Evolutionary conservation across 306 rosid genomes (phyloP), one percentile per base, ranked within the genome.

Genomic region (Quercus aquifolioides): DNA sequence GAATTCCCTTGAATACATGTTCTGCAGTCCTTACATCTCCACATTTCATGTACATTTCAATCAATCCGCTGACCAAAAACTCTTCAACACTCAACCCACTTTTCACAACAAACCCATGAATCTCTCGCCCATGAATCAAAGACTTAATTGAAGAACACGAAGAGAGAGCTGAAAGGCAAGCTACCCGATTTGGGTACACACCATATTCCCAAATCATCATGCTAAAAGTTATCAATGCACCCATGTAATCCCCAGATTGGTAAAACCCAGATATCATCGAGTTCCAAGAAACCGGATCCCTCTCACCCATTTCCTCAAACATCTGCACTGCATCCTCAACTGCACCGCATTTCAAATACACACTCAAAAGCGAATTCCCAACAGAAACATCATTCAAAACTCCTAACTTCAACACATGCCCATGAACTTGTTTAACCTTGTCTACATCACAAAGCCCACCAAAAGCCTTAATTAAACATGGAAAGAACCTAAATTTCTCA

Each of bases 21-120:
- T 73, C 77, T 6, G 86, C 89, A 41, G 74, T 75, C 73, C 75
- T 82, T 28, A 79, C 56, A 74, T 82, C 78, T 71, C 86, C 84
- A 68, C 80, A 82, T 60, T 86, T 86, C 89, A 86, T 82, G 82
- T 86, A 86, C 84, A 82, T 78, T 14, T 82, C 82, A 46, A 76
- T 76, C 71, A 86, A 71, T 21, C 77, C 80, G 19, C 86, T 82
- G 75, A 86, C 74, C 55, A 86, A 35, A 74, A 79, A 86, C 35
- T 82, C 74, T 71, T 82, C 89, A 28, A 64, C 58, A 78, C n/a
- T 77, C 71, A 86, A 69, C 54, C 74, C 82, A 15, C 65, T 76
- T 80, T 85, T 85, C 76, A 81, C 68, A 43, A 74, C 79, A 72
- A 74, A 85, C 20, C 80, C 84, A 69, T 82, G 89, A 76, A 86